Base-by-base conservation (phyloP, 768 basidiomycete genomes). In the Chalciporus pseudorubinellus region DNA sequence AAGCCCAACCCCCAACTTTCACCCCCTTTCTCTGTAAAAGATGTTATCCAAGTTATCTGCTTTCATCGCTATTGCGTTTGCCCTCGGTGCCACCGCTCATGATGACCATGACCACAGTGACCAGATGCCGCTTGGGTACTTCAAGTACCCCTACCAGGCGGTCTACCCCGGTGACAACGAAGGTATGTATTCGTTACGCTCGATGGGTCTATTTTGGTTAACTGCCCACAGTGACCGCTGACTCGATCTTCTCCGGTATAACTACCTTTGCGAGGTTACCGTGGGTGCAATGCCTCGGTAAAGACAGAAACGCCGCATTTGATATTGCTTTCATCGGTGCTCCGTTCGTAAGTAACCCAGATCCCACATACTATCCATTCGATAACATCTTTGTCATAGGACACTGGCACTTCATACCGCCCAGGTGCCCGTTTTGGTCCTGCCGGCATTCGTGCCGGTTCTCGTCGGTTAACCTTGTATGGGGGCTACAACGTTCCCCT, bases 361-460 rank as follows among this genome's bases (percentile, higher is more conserved):
- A 12, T n/a, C 38, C 9, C 13, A 38, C 2, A 18, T 24, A 14
- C 16, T 14, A 19, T 41, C 9, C 21, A 39, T 20, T 4, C 45
- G 39, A 45, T 45, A 12, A 44, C 38, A 22, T 16, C 55, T 45
- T 22, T 19, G 18, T 29, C 44, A 19, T 26, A 84, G 83, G 84
- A 88, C 50, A 86, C 84, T 20, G 83, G 81, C 1, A 87, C 87
- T 6, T 85, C 85, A 42, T 92, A 89, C 66, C 77, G 89, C 7
- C 86, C 87, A 2, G 91, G 91, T 33, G 92, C 91, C 28, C 80
- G 91, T 13, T 93, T 93, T 54, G 91, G 92, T 7, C 91, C 90
- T 44, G 81, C 85, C 34, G 92, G 87, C 12, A 89, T 93, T 57
- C 82, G 92, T 39, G 81, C 82, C 22, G 89, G 89, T 5, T 87